A percentile compares a stretch with the other conserved stretches of the same genome.
phyloP scores from a whole-genome alignment of 768 basidiomycete genomes.

The Lentinus tigrinus region DNA sequence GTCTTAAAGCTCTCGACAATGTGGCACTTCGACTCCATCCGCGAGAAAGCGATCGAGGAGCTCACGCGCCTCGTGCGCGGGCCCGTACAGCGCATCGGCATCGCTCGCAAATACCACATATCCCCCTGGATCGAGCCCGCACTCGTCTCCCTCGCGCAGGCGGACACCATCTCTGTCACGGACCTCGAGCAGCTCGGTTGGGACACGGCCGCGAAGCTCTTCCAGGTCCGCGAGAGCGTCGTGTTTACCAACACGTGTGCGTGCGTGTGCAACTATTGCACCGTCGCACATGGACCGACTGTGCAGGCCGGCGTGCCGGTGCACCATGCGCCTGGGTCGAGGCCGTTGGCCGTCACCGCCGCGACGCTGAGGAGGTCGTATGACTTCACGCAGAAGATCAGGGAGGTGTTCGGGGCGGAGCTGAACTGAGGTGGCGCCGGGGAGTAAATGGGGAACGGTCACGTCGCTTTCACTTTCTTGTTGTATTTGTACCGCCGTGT shows the following conservation, averaged over 20 bases:
- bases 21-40: constrained; percentile 15
- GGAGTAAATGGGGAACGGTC: too few species aligned
- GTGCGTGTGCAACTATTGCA: constrained; percentile 15
- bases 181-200: constrained; percentile 12
- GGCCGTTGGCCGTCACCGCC: neutral
- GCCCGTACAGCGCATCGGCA: constrained; percentile 7
- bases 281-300: neutral
- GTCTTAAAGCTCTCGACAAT: constrained; percentile 16
- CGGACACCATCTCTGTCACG: neutral
- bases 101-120: constrained; percentile 7
- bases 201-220: constrained; percentile 4
- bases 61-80: neutral
- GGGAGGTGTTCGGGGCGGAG: constrained; percentile 5
- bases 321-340: neutral
- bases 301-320: neutral
- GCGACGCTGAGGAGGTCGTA: neutral
- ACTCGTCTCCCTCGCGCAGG: constrained; percentile 6
- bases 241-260: neutral
- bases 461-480: neutral
- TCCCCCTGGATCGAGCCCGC: constrained; percentile 15
- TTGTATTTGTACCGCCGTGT: neutral
- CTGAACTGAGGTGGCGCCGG: too few species aligned
- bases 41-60: constrained; percentile 6
- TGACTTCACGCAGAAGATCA: constrained; percentile 9
- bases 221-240: constrained; percentile 7